Percentiles rank a stretch among this genome's conserved stretches.
Evolutionary conservation across 371 early-diverging fungal species (phyloP).

Genomic region (Saksenaea oblongispora): DNA sequence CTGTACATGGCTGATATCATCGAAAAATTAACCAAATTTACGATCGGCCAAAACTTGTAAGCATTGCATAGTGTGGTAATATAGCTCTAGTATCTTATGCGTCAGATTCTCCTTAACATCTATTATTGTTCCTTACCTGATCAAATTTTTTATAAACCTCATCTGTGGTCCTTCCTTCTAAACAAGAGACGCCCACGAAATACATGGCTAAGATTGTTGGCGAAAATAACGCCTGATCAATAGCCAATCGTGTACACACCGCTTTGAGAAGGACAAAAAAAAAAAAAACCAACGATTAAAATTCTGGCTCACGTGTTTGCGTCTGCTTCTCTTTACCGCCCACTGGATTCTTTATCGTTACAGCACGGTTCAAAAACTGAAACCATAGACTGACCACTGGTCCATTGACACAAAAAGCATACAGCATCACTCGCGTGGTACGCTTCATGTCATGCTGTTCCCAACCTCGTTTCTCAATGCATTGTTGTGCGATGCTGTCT

Average conservation of each 20-base stretch:
- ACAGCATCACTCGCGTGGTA: constrained; percentile 24
- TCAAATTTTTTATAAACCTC: constrained; percentile 59
- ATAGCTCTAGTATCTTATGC: constrained; percentile 28
- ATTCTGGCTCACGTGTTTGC: not conserved
- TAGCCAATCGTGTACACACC: constrained; percentile 44
- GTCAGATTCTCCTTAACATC: not conserved
- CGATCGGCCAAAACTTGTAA: constrained; percentile 77
- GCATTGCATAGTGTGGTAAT: constrained; percentile 57
- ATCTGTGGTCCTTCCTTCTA: constrained; percentile 55
- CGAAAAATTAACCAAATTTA: constrained; percentile 73
- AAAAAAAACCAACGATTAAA: not conserved
- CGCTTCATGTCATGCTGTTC: constrained; percentile 26
- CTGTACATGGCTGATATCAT: constrained; percentile 67
- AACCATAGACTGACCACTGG: constrained; percentile 36
- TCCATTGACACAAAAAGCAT: constrained; percentile 28
- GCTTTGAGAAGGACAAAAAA: constrained; percentile 9
- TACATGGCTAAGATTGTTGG: constrained; percentile 67
- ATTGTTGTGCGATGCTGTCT: constrained; percentile 31
- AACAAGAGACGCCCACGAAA: constrained; percentile 57
- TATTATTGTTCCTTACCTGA: constrained; percentile 18
- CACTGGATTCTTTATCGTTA: constrained; percentile 24
- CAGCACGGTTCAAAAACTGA: constrained; percentile 19
- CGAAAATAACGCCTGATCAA: constrained; percentile 68
- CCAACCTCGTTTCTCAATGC: constrained; percentile 24
- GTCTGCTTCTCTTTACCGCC: constrained; percentile 10